These are phyloP conservation scores for Nannizziopsis barbatae DNA, from an alignment of 2,329 filamentous ascomycete species.

Conservation along the genomic window DNA sequence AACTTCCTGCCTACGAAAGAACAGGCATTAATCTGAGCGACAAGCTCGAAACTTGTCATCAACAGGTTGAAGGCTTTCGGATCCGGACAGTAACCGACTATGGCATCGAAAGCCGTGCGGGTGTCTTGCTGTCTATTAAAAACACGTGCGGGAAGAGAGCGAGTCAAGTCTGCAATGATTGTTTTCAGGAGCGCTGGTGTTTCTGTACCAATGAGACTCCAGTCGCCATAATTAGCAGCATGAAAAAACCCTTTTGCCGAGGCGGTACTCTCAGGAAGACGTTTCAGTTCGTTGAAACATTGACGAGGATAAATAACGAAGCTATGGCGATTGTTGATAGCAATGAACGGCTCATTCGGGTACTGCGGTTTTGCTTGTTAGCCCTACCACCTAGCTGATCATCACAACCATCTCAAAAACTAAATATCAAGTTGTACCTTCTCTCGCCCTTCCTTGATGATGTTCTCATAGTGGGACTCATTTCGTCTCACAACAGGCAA, in stretches of 20 bases:
- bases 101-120: slow-evolving; percentile 3
- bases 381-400: too few species aligned
- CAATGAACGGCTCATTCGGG: slow-evolving; percentile 13
- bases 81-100: slow-evolving; percentile 6
- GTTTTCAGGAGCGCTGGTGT: slow-evolving; percentile 10
- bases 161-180: slow-evolving; percentile 13
- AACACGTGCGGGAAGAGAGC: slow-evolving; percentile 11
- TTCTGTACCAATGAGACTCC: slow-evolving; percentile 14
- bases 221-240: slow-evolving; percentile 11
- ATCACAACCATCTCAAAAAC: too few species aligned
- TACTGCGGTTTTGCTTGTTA: too few species aligned
- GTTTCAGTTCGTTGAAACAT: slow-evolving; percentile 16
- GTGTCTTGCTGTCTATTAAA: slow-evolving; percentile 10
- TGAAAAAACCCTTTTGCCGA: slow-evolving; percentile 14
- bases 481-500: too few species aligned
- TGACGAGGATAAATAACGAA: slow-evolving; percentile 14
- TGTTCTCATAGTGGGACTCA: too few species aligned
- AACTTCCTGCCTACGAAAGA: too few species aligned
- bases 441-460: background rate
- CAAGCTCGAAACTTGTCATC: too few species aligned
- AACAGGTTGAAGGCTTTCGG: slow-evolving; percentile 8
- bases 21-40: too few species aligned
- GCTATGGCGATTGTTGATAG: slow-evolving; percentile 13
- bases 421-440: slow-evolving; percentile 11
- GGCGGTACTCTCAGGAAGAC: slow-evolving; percentile 7